Evolutionary conservation across 2,329 filamentous ascomycete genomes (phyloP).

Genomic region (Blastomyces parvus): DNA sequence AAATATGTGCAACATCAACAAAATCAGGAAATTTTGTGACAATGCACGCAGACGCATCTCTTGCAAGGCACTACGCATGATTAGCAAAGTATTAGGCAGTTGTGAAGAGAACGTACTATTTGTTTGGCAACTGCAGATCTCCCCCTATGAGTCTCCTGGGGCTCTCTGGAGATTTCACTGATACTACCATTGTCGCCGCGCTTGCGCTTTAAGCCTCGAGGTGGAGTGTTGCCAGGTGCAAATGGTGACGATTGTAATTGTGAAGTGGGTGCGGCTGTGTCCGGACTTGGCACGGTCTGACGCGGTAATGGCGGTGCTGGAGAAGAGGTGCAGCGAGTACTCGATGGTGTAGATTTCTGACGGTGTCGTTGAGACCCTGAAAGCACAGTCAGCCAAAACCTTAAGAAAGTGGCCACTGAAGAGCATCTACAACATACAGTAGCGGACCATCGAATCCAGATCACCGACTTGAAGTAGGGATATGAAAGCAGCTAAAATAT

Average conservation of each 20-base stretch:
- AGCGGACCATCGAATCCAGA: neutral
- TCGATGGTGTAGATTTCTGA: neutral
- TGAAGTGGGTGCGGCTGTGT: neutral
- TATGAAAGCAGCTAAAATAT: neutral
- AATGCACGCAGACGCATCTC: neutral
- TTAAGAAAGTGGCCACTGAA: neutral
- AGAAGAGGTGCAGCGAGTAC: neutral
- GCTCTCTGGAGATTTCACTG: neutral
- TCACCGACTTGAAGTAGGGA: neutral
- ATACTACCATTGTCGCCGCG: neutral
- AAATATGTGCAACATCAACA: neutral
- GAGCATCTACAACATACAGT: neutral
- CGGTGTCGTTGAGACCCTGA: neutral
- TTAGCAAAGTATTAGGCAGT: neutral
- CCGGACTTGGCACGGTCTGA: neutral
- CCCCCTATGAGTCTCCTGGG: neutral
- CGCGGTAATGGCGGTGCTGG: neutral
- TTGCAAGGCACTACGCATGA: neutral
- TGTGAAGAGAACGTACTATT: neutral
- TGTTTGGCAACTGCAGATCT: neutral
- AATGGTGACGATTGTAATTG: neutral
- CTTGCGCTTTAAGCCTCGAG: neutral
- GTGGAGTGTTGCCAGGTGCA: neutral
- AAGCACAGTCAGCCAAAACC: neutral
- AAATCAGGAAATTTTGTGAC: neutral